Evolutionary conservation across 1,139 yeast species (phyloP).

Genomic region (Sugiyamaella castrensis): DNA sequence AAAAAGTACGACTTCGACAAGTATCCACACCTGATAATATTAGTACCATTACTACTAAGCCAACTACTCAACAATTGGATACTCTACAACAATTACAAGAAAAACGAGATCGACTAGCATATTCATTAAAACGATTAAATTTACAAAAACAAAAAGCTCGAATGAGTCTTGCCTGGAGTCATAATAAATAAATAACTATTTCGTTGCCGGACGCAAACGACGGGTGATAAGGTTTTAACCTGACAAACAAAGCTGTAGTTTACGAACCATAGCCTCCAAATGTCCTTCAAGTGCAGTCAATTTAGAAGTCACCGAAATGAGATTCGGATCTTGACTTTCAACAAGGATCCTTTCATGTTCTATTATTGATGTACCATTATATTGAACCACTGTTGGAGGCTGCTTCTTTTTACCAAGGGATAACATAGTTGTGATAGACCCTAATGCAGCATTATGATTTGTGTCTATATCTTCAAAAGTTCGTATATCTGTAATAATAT

Average conservation of each 20-base stretch:
- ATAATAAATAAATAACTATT: not conserved
- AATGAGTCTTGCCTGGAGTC: conserved; percentile 22
- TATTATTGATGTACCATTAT: conserved; percentile 40
- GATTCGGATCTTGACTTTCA: conserved; percentile 46
- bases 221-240: not conserved
- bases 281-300: conserved; percentile 32
- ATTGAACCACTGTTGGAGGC: conserved; percentile 29
- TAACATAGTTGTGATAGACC: conserved; percentile 12
- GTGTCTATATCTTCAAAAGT: conserved; percentile 21
- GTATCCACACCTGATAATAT: conserved; percentile 7
- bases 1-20: conserved; percentile 28
- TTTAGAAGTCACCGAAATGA: conserved; percentile 45
- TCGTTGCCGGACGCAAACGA: not conserved
- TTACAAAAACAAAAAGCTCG: conserved; percentile 31
- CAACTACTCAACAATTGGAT: conserved; percentile 40
- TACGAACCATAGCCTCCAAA: conserved; percentile 26
- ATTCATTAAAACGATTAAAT: conserved; percentile 35
- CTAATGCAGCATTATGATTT: conserved; percentile 11
- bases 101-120: conserved; percentile 40
- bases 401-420: conserved; percentile 12
- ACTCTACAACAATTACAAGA: conserved; percentile 37
- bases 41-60: conserved; percentile 18
- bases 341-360: conserved; percentile 43
- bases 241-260: conserved; percentile 25
- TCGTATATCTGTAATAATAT: conserved; percentile 31